These are phyloP conservation scores for Fomitopsis palustris DNA, from an alignment of 1,284 basidiomycete species.

Conservation along the genomic window DNA sequence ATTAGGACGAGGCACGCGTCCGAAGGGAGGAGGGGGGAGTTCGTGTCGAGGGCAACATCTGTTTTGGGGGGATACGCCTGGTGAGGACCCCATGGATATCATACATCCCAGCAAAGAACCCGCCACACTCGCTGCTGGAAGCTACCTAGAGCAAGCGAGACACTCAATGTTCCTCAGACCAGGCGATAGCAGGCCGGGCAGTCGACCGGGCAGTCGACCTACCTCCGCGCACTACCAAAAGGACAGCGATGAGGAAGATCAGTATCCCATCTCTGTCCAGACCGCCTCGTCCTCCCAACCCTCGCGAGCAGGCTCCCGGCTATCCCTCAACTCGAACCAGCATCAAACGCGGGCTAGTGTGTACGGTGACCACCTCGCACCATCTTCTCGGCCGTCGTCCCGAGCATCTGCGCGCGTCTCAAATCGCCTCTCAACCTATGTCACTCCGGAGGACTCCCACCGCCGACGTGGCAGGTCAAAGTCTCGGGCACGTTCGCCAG, in stretches of 20 bases:
- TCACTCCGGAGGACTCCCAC: conserved; percentile 8
- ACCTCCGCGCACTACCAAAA: background rate
- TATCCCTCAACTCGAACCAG: background rate
- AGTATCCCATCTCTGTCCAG: conserved; percentile 13
- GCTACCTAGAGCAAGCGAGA: background rate
- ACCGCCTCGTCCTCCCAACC: conserved; percentile 12
- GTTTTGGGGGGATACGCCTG: background rate
- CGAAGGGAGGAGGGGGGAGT: background rate
- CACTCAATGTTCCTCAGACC: background rate
- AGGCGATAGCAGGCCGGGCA: background rate
- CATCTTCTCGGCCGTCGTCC: conserved; percentile 14
- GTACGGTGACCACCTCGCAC: conserved; percentile 6
- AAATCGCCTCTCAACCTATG: conserved; percentile 13
- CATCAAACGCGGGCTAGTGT: background rate
- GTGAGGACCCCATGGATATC: background rate
- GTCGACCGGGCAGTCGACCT: background rate
- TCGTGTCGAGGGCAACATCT: background rate
- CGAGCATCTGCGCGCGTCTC: conserved; percentile 8
- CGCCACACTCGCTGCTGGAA: background rate
- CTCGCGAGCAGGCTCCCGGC: background rate
- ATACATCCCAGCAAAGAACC: conserved; percentile 7
- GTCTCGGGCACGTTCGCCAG: conserved; percentile 9
- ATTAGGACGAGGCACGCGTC: background rate
- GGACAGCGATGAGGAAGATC: background rate
- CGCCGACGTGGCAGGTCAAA: conserved; percentile 12